phyloP scores from a whole-genome alignment of 2,329 filamentous ascomycete genomes.

The Dryadomyces sulphureus region DNA sequence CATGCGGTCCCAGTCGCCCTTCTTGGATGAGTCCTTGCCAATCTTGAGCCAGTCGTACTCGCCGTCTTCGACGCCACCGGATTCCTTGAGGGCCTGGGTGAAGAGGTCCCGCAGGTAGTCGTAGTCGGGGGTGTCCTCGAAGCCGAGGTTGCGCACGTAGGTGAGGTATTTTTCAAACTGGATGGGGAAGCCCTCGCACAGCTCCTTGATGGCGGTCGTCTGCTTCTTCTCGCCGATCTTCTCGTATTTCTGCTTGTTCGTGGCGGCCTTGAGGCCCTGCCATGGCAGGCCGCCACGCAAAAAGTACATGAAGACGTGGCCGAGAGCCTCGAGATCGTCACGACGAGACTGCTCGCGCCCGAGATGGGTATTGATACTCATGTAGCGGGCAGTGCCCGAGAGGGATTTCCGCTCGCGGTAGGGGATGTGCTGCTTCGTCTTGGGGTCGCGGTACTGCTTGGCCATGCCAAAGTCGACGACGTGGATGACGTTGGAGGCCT shows the following conservation, averaged over 20 bases:
- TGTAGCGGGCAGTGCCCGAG: slow-evolving; percentile 92
- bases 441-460: slow-evolving; percentile 96
- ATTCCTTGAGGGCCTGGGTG: slow-evolving; percentile 88
- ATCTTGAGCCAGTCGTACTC: slow-evolving; percentile 99
- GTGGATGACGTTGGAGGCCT: slow-evolving; percentile 94
- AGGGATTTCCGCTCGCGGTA: slow-evolving; percentile 95
- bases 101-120: slow-evolving; percentile 94
- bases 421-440: slow-evolving; percentile 97
- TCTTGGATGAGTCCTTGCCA: slow-evolving; percentile 57
- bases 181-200: slow-evolving; percentile 90
- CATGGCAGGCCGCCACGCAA: slow-evolving; percentile 55
- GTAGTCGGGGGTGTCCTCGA: slow-evolving; percentile 97
- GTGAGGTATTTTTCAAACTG: slow-evolving; percentile 97
- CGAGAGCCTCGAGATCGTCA: slow-evolving; percentile 84
- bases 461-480: slow-evolving; percentile 99
- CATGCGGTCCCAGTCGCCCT: slow-evolving; percentile 68
- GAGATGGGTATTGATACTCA: slow-evolving; percentile 99
- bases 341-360: slow-evolving; percentile 90
- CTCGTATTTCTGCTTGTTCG: slow-evolving; percentile 66
- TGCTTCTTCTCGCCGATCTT: slow-evolving; percentile 99
- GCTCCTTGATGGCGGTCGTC: slow-evolving; percentile 89
- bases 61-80: slow-evolving; percentile 88
- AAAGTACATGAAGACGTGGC: slow-evolving; percentile 65
- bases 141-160: slow-evolving; percentile 93
- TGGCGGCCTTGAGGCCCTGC: slow-evolving; percentile 24